These are phyloP conservation scores for Phialophora expanda DNA, from an alignment of 2,329 filamentous ascomycete species.

Conservation along the genomic window DNA sequence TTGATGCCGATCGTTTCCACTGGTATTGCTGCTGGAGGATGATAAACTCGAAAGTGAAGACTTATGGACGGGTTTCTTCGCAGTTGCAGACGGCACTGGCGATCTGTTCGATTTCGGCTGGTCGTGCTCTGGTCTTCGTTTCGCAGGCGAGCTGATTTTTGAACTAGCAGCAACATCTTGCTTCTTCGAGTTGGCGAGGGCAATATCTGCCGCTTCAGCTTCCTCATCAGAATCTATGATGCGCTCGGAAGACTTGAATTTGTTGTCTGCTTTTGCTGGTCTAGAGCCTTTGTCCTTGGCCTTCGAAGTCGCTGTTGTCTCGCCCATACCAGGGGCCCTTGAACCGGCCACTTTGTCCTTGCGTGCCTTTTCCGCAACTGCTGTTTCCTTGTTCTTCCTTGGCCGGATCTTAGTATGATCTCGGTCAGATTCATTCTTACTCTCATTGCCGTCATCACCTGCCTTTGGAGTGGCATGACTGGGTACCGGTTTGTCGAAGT, in stretches of 20 bases:
- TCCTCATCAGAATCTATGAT: slow-evolving; percentile 60
- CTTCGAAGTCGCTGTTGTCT: slow-evolving; percentile 42
- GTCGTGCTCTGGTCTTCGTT: slow-evolving; percentile 24
- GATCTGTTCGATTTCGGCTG: slow-evolving; percentile 18
- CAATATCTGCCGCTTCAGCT: slow-evolving; percentile 52
- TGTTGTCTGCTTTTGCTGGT: slow-evolving; percentile 47
- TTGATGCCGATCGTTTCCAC: slow-evolving; percentile 33
- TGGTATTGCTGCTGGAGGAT: slow-evolving; percentile 33
- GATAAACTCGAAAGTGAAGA: slow-evolving; percentile 28
- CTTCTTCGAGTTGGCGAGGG: slow-evolving; percentile 39
- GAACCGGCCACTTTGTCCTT: slow-evolving; percentile 25
- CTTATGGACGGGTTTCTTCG: slow-evolving; percentile 34
- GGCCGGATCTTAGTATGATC: slow-evolving; percentile 18
- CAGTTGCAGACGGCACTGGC: slow-evolving; percentile 13
- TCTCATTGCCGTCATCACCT: slow-evolving; percentile 31
- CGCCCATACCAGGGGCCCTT: slow-evolving; percentile 26
- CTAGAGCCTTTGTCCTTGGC: slow-evolving; percentile 44
- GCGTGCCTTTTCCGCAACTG: slow-evolving; percentile 50
- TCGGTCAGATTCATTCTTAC: slow-evolving; percentile 35
- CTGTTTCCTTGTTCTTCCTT: slow-evolving; percentile 30
- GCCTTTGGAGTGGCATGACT: slow-evolving; percentile 31
- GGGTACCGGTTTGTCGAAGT: slow-evolving; percentile 48
- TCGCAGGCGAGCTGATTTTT: slow-evolving; percentile 19
- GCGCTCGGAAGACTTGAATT: slow-evolving; percentile 61
- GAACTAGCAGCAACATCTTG: slow-evolving; percentile 13